Conservation (phyloP, 2,329 filamentous ascomycete genomes). For the Xylaria sp. region DNA sequence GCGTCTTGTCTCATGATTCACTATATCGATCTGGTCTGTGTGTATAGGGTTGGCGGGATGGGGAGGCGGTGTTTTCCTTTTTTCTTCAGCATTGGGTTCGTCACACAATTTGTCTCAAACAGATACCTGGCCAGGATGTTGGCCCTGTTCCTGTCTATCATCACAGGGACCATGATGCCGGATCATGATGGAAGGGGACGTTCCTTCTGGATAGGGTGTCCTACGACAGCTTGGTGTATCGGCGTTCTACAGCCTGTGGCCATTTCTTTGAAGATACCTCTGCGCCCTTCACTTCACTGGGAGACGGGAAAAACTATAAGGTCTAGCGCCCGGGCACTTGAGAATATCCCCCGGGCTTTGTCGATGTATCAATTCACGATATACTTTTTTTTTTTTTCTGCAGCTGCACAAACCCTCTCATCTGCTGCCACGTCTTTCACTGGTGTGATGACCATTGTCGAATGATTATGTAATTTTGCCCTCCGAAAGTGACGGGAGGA, state of each 20-base stretch:
- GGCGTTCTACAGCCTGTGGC: background rate
- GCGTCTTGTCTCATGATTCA: background rate
- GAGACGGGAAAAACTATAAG: background rate
- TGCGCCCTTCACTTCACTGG: background rate
- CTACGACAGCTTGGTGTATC: background rate
- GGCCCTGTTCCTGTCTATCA: too few species aligned
- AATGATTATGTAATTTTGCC: too few species aligned
- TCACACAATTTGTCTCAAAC: background rate
- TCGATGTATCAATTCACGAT: background rate
- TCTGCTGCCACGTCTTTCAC: too few species aligned
- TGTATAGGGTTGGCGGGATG: background rate
- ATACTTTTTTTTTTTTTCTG: background rate
- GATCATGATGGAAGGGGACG: background rate
- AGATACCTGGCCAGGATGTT: background rate
- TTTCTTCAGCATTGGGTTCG: too few species aligned
- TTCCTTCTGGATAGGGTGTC: background rate
- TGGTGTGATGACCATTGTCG: background rate
- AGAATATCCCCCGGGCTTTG: too few species aligned
- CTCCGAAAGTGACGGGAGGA: too few species aligned
- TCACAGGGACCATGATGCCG: too few species aligned
- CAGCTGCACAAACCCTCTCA: background rate
- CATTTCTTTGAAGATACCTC: background rate
- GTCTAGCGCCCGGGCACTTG: too few species aligned
- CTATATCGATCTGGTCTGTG: background rate
- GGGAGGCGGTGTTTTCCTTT: background rate